A percentile compares a stretch with the other conserved stretches of the same genome.
These are phyloP conservation scores for Penicillium pancosmium DNA, from an alignment of 495 filamentous ascomycete genomes.

Conservation along the genomic window DNA sequence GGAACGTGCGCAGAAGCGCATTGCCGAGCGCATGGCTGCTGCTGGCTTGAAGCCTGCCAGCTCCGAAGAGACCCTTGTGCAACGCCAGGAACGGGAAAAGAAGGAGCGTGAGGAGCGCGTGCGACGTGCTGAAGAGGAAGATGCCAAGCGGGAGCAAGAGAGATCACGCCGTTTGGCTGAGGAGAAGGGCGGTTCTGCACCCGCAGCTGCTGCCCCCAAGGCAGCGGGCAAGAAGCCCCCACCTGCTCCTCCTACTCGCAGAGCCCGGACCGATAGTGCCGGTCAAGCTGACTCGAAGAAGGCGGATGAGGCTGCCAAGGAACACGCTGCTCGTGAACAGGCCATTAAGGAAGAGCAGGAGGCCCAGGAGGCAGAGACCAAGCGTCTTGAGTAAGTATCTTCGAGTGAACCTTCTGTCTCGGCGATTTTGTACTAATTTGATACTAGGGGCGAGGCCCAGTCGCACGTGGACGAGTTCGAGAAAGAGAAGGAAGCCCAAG, in stretches of 20 bases:
- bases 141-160: constrained; percentile 85
- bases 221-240: constrained; percentile 75
- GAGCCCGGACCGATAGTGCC: constrained; percentile 65
- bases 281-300: constrained; percentile 57
- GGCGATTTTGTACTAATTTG: constrained; percentile 38
- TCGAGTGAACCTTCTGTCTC: constrained; percentile 2
- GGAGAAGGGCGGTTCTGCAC: constrained; percentile 70
- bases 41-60: constrained; percentile 80
- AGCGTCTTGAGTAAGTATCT: constrained; percentile 81
- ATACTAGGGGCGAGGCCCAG: constrained; percentile 70
- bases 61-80: constrained; percentile 73
- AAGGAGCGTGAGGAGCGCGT: constrained; percentile 85
- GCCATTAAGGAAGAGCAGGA: constrained; percentile 71
- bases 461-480: constrained; percentile 77
- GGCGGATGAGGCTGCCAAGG: constrained; percentile 59
- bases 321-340: constrained; percentile 57
- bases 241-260: constrained; percentile 79
- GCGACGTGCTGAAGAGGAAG: constrained; percentile 90
- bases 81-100: constrained; percentile 85
- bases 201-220: constrained; percentile 49
- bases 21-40: constrained; percentile 96
- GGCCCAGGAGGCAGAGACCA: constrained; percentile 72
- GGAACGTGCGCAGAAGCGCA: constrained; percentile 93
- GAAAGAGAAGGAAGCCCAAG: constrained; percentile 77
- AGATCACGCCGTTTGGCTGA: constrained; percentile 83